Conservation (phyloP, 2,329 filamentous ascomycete species). For the Pseudonectria foliicola region DNA sequence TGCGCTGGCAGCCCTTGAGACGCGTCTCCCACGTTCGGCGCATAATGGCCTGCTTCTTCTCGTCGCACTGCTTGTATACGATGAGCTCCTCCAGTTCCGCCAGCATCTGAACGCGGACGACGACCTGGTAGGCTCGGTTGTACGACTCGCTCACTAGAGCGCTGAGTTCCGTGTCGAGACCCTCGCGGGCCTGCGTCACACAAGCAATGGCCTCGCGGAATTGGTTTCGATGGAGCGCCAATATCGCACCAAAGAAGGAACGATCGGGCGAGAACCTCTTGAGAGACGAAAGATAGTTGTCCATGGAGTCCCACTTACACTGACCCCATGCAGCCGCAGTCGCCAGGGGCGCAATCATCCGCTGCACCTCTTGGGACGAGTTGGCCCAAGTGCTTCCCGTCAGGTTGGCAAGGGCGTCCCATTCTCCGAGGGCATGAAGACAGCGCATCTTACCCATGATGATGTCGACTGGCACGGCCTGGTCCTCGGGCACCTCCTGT, state of each 20-base stretch:
- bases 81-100: constrained; percentile 98
- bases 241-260: constrained; percentile 94
- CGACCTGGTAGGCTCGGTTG: constrained; percentile 94
- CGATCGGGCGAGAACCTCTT: constrained; percentile 88
- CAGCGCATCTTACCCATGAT: constrained; percentile 99
- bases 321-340: constrained; percentile 95
- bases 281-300: constrained; percentile 92
- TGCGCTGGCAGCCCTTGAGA: constrained; percentile 89
- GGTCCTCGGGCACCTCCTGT: constrained; percentile 52
- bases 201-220: constrained; percentile 85
- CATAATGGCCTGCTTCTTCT: constrained; percentile 84
- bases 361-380: constrained; percentile 78
- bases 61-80: constrained; percentile 90
- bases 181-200: constrained; percentile 87
- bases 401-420: constrained; percentile 84
- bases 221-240: constrained; percentile 90
- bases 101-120: constrained; percentile 97
- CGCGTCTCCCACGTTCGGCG: constrained; percentile 92
- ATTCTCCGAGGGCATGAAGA: constrained; percentile 92
- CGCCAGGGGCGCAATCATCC: constrained; percentile 85
- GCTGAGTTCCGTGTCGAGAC: constrained; percentile 89
- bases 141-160: constrained; percentile 98
- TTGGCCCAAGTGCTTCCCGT: constrained; percentile 93
- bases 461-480: constrained; percentile 71
- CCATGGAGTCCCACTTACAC: constrained; percentile 97